phyloP scores from a whole-genome alignment of 169 alveolate species.

The Perkinsus marinus region DNA sequence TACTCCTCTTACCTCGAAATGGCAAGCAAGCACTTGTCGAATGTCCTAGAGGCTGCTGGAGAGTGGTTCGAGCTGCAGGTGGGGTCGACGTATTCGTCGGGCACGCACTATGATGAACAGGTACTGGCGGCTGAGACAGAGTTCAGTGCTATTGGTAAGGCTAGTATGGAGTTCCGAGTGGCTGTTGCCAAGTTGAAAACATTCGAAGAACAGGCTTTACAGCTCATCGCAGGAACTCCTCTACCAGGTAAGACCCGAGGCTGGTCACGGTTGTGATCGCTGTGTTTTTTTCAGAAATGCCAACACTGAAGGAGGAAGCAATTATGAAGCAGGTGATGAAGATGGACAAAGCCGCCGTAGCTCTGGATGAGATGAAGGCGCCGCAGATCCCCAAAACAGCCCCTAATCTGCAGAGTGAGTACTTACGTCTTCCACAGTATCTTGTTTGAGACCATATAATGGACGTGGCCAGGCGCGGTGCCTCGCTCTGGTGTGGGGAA shows the following conservation, averaged over 20 bases:
- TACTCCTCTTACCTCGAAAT: background rate
- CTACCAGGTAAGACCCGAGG: background rate
- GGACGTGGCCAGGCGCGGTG: background rate
- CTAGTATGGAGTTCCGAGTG: background rate
- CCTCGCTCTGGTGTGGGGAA: background rate
- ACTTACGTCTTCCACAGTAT: background rate
- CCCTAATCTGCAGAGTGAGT: background rate
- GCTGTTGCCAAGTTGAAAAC: background rate
- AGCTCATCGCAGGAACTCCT: background rate
- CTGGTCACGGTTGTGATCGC: background rate
- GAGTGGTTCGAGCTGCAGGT: background rate
- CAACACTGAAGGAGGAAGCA: background rate
- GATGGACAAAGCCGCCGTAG: background rate
- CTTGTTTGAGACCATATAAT: too few relatives aligned
- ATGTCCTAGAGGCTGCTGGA: background rate
- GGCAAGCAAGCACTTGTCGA: background rate
- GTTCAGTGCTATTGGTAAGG: background rate
- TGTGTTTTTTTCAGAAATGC: background rate
- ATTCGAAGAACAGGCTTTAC: background rate
- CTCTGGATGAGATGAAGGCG: background rate
- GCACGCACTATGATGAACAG: background rate
- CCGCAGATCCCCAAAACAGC: background rate
- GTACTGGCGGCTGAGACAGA: background rate
- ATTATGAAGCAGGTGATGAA: background rate
- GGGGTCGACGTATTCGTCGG: background rate